Base-by-base conservation (phyloP, 1,284 basidiomycete species). In the Clitocybe nebularis region DNA sequence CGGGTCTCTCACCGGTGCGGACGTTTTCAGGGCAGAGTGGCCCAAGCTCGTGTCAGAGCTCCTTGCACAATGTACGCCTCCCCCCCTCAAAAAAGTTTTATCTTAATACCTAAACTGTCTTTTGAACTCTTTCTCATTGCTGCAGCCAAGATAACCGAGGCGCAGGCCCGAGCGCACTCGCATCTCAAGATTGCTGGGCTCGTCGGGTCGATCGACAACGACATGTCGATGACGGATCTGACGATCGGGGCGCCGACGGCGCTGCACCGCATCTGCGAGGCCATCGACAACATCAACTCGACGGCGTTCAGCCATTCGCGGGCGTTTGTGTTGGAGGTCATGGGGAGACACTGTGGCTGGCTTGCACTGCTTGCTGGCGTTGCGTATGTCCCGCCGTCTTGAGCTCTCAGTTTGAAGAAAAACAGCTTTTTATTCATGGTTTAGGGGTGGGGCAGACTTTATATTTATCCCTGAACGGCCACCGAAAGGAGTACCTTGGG, bases 341-440 rank as follows among this genome's bases (percentile, higher is more conserved):
- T 99, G 96, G 96, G 96, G 19, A 74, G 95, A 37, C 91, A 98
- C 61, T 99, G 96, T 61, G 96, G 96, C 24, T 99, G 94, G 96
- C 75, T 99, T 19, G 93, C 95, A 1, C 71, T 98, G 28, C 78
- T 94, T 63, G 94, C 94, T 5, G 93, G 90, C 50, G 85, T 98
- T 35, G 90, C 89, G 77, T 87, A 56, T 47, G 75, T 58, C 1
- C 25, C 7, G n/a, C 29, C 36, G 7, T n/a, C n/a, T 7, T 22
- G 6, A 32, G 10, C 13, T 26, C 14, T 17, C 10, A 14, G 20
- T 5, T 21, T 24, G 33, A 21, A n/a, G n/a, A n/a, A n/a, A n/a
- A n/a, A n/a, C n/a, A n/a, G n/a, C n/a, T n/a, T n/a, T n/a, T n/a
- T n/a, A n/a, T n/a, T n/a, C n/a, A n/a, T n/a, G n/a, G 32, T 32